Evolutionary conservation across 768 basidiomycete species (phyloP), one percentile per base, ranked within the genome.

Genomic region (Lenzites betulinus): DNA sequence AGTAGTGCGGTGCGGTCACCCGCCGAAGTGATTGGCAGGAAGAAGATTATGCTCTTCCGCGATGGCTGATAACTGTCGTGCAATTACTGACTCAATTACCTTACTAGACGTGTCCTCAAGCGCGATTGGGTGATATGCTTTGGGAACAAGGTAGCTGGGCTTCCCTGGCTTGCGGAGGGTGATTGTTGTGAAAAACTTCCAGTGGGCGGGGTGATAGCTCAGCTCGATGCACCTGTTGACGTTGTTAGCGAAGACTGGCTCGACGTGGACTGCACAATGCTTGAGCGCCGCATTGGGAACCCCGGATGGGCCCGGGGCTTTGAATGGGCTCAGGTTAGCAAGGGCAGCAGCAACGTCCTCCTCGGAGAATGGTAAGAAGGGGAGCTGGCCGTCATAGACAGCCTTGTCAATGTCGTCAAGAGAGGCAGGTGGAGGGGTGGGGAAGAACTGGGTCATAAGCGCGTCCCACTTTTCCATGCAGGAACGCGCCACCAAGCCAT

Each of bases 61-160:
- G 15, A 51, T 8, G 18, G 50, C 30, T 1, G 35, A 43, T 3
- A 63, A 25, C 15, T 18, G 52, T 26, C 48, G 61, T 26, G 59
- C 51, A 11, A 68, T 54, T 23, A 65, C 62, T 20, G 66, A 36
- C 28, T 64, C 63, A 12, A 68, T 48, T 7, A 70, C 43, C 57
- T 70, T 59, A n/a, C 43, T 66, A 9, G 66, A 36, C 16, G 23
- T 54, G 35, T 73, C 57, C 6, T 77, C 65, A 0, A 80, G 73
- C 0, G 70, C 72, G 4, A 81, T 78, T 0, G 77, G 80, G 0
- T 72, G 52, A 39, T 77, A 77, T 0, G 77, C 72, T 28, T 74
- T 75, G 0, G 77, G 54, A 0, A 66, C 35, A 0, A 66, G 51
- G 64, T 82, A 81, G 62, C 71, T 54, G 0, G 70, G 58, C 47